Evolutionary conservation across 2,329 filamentous ascomycete genomes (phyloP).

Genomic region (Ophiocordyceps polyrhachis-furcata): DNA sequence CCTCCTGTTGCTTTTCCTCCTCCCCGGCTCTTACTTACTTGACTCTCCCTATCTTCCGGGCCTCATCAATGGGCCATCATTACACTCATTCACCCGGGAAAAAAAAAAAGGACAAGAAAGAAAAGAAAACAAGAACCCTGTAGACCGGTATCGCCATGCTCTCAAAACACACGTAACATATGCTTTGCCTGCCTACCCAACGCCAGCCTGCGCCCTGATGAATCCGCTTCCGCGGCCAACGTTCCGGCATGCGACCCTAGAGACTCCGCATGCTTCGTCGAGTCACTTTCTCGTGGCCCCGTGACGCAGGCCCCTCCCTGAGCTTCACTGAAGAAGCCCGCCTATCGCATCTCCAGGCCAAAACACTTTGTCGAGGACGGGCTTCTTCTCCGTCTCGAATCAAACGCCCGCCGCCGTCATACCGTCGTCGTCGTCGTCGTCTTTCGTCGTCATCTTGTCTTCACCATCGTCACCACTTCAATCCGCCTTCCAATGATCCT

Average conservation of each 20-base stretch:
- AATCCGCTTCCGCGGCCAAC: neutral
- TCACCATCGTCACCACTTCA: constrained; percentile 22
- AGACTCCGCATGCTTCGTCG: neutral
- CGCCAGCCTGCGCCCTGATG: constrained; percentile 6
- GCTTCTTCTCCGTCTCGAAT: too few species aligned
- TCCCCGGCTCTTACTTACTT: neutral
- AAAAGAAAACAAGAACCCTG: constrained; percentile 6
- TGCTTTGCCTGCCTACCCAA: constrained; percentile 13
- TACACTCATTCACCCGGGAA: neutral
- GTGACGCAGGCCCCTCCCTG: neutral
- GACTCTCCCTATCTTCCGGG: neutral
- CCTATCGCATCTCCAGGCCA: too few species aligned
- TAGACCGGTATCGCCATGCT: constrained; percentile 15
- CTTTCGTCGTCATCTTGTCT: neutral
- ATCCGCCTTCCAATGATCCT: constrained; percentile 92
- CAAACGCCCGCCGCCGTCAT: too few species aligned
- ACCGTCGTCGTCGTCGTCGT: neutral
- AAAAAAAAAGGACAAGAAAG: too few species aligned
- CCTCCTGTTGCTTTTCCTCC: neutral
- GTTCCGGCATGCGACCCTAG: neutral
- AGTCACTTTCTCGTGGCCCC: neutral
- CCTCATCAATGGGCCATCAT: neutral
- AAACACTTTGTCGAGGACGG: too few species aligned
- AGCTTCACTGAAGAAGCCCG: too few species aligned
- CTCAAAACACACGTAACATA: constrained; percentile 9